Base-by-base conservation (phyloP, 805 yeast genomes). In the Pichia gijzeniarum region DNA sequence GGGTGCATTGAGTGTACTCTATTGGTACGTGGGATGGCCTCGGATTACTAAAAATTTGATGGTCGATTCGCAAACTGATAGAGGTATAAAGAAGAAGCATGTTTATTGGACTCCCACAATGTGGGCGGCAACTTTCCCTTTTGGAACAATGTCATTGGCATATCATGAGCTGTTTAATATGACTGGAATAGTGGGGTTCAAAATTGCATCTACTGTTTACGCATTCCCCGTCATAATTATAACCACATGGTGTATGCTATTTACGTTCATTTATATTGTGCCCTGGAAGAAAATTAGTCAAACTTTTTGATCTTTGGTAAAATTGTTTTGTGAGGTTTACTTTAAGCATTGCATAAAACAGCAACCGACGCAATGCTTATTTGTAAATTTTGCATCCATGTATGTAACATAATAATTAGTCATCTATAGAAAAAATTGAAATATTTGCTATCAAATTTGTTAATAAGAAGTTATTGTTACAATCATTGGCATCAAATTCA, bases 101-200 rank as follows among this genome's bases (percentile, higher is more conserved):
- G 28, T 35, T 7, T 22, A 22, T 28, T 80, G 78, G 65, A 66
- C 69, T 25, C 70, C 71, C 51, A 72, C 76, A 1, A 79, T 79
- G 78, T 85, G 96, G 96, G 80, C 89, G 16, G 76, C 85, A 70
- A 85, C 96, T 51, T 89, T 89, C 80, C 96, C 96, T 4, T 56
- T 88, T 54, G 96, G 96, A 2, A 86, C 95, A 0, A 79, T 85
- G 82, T 70, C 82, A 0, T 60, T 83, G 13, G 77, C 87, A 2
- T 72, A 77, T 47, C 61, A 69, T 9, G 74, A 77, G 53, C 57
- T 88, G 17, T 80, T 69, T 35, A 54, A 49, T 3, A 58, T 73
- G 2, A 76, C 74, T 40, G 73, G 73, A 2, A 58, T 83, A 52
- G 56, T 61, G 10, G 77, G 85, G 0, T 85, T 86, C 62, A 71